Percentiles rank a stretch among this genome's conserved stretches.
Evolutionary conservation across 2,329 filamentous ascomycete species (phyloP).

Genomic region (Dactylellina sp.): DNA sequence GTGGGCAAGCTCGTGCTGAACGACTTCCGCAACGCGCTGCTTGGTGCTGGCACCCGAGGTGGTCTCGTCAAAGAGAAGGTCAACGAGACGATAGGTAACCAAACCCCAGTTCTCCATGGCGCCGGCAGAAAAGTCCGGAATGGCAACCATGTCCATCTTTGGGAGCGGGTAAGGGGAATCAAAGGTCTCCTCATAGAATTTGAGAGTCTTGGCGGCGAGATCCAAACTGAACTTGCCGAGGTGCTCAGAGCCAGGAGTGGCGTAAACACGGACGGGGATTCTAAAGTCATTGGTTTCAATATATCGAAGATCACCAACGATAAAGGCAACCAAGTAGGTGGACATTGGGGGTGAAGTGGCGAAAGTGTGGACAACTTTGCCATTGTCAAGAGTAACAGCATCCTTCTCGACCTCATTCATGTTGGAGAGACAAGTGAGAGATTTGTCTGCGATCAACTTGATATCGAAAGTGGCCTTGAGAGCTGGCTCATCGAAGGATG

Average conservation of each 20-base stretch:
- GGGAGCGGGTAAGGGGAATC: constrained; percentile 86
- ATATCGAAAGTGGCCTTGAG: constrained; percentile 93
- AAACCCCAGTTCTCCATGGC: constrained; percentile 99
- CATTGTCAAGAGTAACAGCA: constrained; percentile 76
- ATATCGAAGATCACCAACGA: constrained; percentile 92
- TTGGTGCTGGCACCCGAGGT: constrained; percentile 87
- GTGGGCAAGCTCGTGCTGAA: constrained; percentile 96
- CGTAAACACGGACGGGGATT: constrained; percentile 92
- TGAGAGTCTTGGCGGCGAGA: constrained; percentile 86
- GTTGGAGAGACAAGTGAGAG: constrained; percentile 92
- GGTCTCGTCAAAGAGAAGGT: constrained; percentile 91
- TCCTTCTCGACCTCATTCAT: constrained; percentile 82
- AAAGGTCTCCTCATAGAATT: constrained; percentile 96
- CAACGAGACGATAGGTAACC: constrained; percentile 92
- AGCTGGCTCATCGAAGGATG: constrained; percentile 95
- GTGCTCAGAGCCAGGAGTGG: constrained; percentile 86
- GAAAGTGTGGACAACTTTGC: constrained; percentile 89
- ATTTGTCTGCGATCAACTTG: constrained; percentile 88
- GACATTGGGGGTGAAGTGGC: constrained; percentile 94
- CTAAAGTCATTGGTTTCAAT: constrained; percentile 93
- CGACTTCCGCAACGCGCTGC: constrained; percentile 92
- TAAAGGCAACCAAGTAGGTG: constrained; percentile 92
- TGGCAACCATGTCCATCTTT: constrained; percentile 96
- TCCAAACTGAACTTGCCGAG: constrained; percentile 91
- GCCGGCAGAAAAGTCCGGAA: constrained; percentile 93